These are phyloP conservation scores for Monosporascus sp. DNA, from an alignment of 2,329 filamentous ascomycete species.

Conservation along the genomic window DNA sequence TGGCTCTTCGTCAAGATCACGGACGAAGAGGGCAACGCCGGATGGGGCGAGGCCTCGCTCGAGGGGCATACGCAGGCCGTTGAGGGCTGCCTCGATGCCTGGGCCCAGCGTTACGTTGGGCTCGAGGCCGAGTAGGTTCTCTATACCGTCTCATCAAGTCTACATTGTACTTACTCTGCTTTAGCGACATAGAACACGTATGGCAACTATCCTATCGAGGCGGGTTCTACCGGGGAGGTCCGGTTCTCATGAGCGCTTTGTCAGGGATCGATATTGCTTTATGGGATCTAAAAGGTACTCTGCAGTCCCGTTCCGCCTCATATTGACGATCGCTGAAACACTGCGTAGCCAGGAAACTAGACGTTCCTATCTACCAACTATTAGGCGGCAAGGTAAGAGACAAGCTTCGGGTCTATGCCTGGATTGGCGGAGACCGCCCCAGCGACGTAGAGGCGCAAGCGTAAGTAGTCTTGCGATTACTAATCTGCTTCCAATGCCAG, in stretches of 20 bases:
- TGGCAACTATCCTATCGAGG: conserved; percentile 71
- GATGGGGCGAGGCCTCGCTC: conserved; percentile 72
- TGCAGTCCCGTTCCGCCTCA: background rate
- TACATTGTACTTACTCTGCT: background rate
- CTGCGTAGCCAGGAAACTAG: conserved; percentile 37
- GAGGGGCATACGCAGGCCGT: conserved; percentile 72
- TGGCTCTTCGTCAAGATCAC: conserved; percentile 77
- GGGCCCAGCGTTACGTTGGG: conserved; percentile 56
- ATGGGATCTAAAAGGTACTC: conserved; percentile 65
- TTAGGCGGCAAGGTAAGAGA: conserved; percentile 70
- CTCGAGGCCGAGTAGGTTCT: conserved; percentile 62
- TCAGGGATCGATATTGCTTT: conserved; percentile 75
- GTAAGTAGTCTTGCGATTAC: conserved; percentile 29
- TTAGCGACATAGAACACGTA: conserved; percentile 71
- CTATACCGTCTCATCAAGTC: background rate
- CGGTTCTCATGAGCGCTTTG: conserved; percentile 75
- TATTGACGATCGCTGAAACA: background rate
- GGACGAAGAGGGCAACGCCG: conserved; percentile 58
- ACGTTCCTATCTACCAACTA: conserved; percentile 67
- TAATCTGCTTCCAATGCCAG: rapidly evolving
- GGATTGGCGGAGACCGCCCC: conserved; percentile 73
- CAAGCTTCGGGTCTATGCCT: conserved; percentile 68
- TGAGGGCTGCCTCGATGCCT: conserved; percentile 67
- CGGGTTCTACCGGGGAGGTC: conserved; percentile 72
- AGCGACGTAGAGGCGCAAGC: conserved; percentile 60